phyloP scores from a whole-genome alignment of 345 rosid species.

The Geranium rotundifolium region DNA sequence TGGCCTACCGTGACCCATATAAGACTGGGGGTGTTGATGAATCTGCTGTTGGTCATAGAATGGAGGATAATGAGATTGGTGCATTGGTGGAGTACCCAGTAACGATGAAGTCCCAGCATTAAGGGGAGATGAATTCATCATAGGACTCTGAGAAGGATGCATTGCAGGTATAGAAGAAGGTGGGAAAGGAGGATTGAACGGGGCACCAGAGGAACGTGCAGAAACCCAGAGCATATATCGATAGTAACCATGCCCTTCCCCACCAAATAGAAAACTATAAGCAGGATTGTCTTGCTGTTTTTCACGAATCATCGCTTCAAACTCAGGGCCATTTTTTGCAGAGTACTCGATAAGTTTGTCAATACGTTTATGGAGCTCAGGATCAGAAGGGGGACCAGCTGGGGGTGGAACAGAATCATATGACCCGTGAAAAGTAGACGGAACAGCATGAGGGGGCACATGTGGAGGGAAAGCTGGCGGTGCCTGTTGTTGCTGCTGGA shows the following conservation, averaged over 20 bases:
- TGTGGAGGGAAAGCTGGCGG: constrained; percentile 55
- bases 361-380: constrained; percentile 91
- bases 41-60: constrained; percentile 69
- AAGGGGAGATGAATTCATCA: constrained; percentile 40
- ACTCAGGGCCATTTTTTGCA: constrained; percentile 87
- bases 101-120: constrained; percentile 33
- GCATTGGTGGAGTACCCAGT: constrained; percentile 54
- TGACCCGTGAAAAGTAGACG: constrained; percentile 51
- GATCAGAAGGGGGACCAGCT: constrained; percentile 76
- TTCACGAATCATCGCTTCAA: constrained; percentile 91
- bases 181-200: constrained; percentile 52
- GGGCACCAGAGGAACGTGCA: constrained; percentile 43
- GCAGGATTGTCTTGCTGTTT: constrained; percentile 95
- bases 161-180: constrained; percentile 39
- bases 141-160: constrained; percentile 65
- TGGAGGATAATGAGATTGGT: constrained; percentile 65
- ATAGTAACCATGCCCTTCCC: constrained; percentile 85
- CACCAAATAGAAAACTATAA: constrained; percentile 78
- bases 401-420: constrained; percentile 72
- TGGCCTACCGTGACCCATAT: constrained; percentile 41
- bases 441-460: constrained; percentile 51
- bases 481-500: constrained; percentile 56
- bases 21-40: constrained; percentile 61
- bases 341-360: constrained; percentile 92
- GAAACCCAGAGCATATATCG: constrained; percentile 79